These are phyloP conservation scores for Breviolum minutum DNA, from an alignment of 73 alveolate genomes.

Conservation along the genomic window DNA sequence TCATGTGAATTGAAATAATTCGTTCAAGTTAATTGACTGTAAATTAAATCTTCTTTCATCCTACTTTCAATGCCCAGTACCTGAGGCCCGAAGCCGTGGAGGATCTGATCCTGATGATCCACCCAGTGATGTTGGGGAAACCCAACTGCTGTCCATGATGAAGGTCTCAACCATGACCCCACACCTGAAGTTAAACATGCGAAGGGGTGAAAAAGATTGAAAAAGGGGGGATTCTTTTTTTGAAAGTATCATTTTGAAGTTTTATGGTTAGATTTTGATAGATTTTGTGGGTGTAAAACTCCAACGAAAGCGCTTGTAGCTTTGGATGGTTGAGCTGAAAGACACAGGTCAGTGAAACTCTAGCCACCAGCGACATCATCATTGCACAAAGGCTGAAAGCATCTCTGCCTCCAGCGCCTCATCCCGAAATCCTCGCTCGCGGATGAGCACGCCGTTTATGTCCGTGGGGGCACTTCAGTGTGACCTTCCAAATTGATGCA, in stretches of 20 bases:
- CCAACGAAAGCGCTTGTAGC: too few relatives aligned
- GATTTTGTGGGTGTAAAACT: too few relatives aligned
- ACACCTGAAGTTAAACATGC: neutral
- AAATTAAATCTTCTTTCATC: neutral
- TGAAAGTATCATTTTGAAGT: neutral
- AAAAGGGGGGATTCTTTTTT: neutral
- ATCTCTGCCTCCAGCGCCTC: constrained; percentile 53
- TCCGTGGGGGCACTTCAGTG: neutral
- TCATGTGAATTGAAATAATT: neutral
- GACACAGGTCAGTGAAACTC: neutral
- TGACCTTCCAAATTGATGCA: neutral
- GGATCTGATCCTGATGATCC: constrained; percentile 35
- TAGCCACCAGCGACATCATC: neutral
- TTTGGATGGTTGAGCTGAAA: neutral
- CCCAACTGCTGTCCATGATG: neutral
- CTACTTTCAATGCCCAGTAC: neutral
- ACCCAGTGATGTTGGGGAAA: constrained; percentile 43
- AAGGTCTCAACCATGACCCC: neutral
- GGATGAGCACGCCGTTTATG: constrained; percentile 80
- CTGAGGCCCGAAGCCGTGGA: neutral
- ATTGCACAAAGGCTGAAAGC: constrained; percentile 20
- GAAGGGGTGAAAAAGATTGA: neutral
- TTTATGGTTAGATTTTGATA: too few relatives aligned
- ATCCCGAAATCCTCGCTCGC: constrained; percentile 57
- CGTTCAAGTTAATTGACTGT: neutral